A percentile compares a stretch with the other conserved stretches of the same genome.
Conservation (phyloP, 2,329 filamentous ascomycete genomes). For the Metarhizium guizhouense region DNA sequence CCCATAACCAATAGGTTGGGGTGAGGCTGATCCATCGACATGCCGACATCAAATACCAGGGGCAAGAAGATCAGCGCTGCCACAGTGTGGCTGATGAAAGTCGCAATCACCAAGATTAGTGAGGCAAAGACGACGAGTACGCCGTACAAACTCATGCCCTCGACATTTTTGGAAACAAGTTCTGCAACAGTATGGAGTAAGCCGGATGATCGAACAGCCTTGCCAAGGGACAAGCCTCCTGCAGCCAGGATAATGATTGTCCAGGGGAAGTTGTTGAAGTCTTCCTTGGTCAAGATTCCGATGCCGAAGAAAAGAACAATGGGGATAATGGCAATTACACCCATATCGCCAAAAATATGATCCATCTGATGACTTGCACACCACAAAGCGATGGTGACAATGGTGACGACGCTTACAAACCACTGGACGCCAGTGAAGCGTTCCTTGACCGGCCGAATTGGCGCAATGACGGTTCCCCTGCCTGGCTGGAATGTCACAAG, state of each 20-base stretch:
- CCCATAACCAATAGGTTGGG: conserved; percentile 95
- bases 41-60: conserved; percentile 78
- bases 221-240: conserved; percentile 84
- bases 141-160: conserved; percentile 74
- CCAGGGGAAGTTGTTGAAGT: conserved; percentile 99
- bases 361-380: conserved; percentile 88
- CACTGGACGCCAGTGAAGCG: conserved; percentile 81
- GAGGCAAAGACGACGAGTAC: conserved; percentile 78
- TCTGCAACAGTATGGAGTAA: conserved; percentile 80
- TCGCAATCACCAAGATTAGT: conserved; percentile 85
- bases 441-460: conserved; percentile 84
- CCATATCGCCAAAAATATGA: conserved; percentile 89
- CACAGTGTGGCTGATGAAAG: conserved; percentile 96
- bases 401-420: conserved; percentile 79
- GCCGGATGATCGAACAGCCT: conserved; percentile 88
- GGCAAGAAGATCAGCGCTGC: conserved; percentile 92
- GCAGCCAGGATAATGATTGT: conserved; percentile 98
- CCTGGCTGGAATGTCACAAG: conserved; percentile 79
- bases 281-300: conserved; percentile 93
- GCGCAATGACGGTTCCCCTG: conserved; percentile 78
- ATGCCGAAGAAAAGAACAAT: conserved; percentile 95
- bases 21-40: conserved; percentile 77
- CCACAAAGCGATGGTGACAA: conserved; percentile 84
- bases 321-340: conserved; percentile 92
- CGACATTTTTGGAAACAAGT: conserved; percentile 63